phyloP scores from a whole-genome alignment of 371 early-diverging fungal species.

The Funneliformis caledonium region DNA sequence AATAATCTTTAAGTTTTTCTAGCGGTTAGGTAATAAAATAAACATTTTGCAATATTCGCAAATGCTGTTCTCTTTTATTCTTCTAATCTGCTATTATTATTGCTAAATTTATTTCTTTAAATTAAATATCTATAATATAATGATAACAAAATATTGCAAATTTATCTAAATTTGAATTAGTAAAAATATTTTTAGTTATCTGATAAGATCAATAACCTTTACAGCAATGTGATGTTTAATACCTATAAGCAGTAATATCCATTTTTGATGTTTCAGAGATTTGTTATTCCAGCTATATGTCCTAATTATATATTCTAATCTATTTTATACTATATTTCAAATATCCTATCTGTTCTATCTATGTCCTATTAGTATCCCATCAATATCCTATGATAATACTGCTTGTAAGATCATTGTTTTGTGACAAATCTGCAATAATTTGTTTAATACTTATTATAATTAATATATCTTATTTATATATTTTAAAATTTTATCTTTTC shows the following conservation, averaged over 20 bases:
- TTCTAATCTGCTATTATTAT: neutral
- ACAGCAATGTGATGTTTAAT: neutral
- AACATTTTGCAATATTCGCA: neutral
- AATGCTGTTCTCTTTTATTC: neutral
- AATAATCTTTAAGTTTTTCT: neutral
- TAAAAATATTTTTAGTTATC: neutral
- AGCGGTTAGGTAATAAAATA: conserved; percentile 15
- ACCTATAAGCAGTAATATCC: too few species aligned
- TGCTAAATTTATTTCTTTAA: neutral
- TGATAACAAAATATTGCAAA: neutral
- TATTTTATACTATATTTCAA: too few species aligned
- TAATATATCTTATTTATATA: neutral
- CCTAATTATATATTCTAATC: too few species aligned
- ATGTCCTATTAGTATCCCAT: too few species aligned
- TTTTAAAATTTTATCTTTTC: neutral
- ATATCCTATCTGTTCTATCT: too few species aligned
- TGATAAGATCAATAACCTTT: neutral
- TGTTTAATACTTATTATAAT: neutral
- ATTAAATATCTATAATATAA: neutral
- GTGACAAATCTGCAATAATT: neutral
- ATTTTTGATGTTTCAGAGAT: too few species aligned
- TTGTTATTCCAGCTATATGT: too few species aligned
- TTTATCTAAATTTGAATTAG: neutral
- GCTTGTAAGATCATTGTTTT: neutral
- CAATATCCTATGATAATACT: too few species aligned